Percentiles rank a stretch among this genome's conserved stretches.
phyloP scores from a whole-genome alignment of 495 filamentous ascomycete genomes.

The Aspergillus baeticus region DNA sequence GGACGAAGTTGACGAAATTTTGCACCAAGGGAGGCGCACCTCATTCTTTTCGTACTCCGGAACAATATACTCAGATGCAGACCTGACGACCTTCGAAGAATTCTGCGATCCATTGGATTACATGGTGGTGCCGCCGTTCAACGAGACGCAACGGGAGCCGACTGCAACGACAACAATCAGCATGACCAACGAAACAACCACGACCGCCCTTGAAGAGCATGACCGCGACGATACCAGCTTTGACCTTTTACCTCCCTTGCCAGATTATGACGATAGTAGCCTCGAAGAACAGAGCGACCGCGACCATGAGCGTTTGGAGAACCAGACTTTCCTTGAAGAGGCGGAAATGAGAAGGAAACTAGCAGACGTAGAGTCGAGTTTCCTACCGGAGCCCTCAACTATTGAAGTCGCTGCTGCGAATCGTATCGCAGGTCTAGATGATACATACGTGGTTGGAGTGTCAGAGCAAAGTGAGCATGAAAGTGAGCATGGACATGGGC shows the following conservation, averaged over 20 bases:
- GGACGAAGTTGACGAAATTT: conserved; percentile 8
- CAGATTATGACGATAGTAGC: conserved; percentile 40
- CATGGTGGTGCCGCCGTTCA: conserved; percentile 27
- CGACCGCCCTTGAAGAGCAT: conserved; percentile 13
- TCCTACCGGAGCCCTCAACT: conserved; percentile 56
- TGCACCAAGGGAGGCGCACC: conserved; percentile 24
- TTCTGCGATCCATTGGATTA: conserved; percentile 32
- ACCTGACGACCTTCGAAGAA: conserved; percentile 34
- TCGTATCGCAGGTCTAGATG: conserved; percentile 31
- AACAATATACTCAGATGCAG: conserved; percentile 35
- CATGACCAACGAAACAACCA: conserved; percentile 10
- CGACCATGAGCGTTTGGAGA: conserved; percentile 31
- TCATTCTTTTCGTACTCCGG: conserved; percentile 31
- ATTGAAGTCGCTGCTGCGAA: conserved; percentile 36
- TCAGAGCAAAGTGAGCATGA: neutral
- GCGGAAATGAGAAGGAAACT: conserved; percentile 67
- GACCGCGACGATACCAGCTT: conserved; percentile 27
- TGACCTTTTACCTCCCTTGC: conserved; percentile 34
- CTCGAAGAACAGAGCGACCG: conserved; percentile 39
- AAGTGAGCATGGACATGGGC: no score
- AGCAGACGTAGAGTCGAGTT: conserved; percentile 87
- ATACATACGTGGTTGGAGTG: conserved; percentile 44
- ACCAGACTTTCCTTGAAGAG: conserved; percentile 58
- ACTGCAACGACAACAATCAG: conserved; percentile 24
- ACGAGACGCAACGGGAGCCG: conserved; percentile 31